Evolutionary conservation across 768 basidiomycete species (phyloP), one percentile per base, ranked within the genome.

Genomic region (Hypholoma fasciculare): DNA sequence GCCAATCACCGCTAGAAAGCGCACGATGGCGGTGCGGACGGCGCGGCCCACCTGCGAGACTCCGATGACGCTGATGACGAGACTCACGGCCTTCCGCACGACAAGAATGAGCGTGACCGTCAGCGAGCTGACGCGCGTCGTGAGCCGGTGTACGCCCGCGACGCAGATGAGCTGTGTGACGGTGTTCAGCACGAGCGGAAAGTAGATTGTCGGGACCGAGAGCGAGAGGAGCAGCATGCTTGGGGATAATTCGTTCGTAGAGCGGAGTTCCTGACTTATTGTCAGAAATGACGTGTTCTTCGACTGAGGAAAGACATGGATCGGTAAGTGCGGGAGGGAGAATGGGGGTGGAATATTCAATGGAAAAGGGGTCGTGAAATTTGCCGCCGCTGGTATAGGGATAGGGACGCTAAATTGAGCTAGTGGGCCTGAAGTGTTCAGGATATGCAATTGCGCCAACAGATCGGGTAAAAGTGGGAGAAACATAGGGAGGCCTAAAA

Each of bases 131-230:
- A 92, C 88, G 47, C 85, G 82, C 0, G 87, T 86, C 0, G 93
- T 93, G 60, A 98, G 80, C 48, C 92, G 79, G 70, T 97, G 87
- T 44, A 96, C 95, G 34, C 95, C 95, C 0, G 91, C 77, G 14
- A 90, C 87, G 72, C 95, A 98, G 7, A 96, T 59, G 4, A 94
- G 78, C 68, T 95, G 93, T 0, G 94, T 96, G 39, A 87, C 56
- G 8, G 94, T 88, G 73, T 96, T 96, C 36, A 91, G 71, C 14
- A 82, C 65, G 40, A 98, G 81, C 4, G 88, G 82, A 13, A 87
- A 54, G 64, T 86, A 80, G 37, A 87, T 81, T 16, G 77, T 63
- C 13, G 92, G 93, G 58, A 94, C 67, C 1, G 75, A 72, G 38
- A 83, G 51, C 12, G 65, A 59, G 36, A 70, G 36, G 19, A 69